Evolutionary conservation across 1,284 basidiomycete species (phyloP).

Genomic region (Athelia psychrophila): DNA sequence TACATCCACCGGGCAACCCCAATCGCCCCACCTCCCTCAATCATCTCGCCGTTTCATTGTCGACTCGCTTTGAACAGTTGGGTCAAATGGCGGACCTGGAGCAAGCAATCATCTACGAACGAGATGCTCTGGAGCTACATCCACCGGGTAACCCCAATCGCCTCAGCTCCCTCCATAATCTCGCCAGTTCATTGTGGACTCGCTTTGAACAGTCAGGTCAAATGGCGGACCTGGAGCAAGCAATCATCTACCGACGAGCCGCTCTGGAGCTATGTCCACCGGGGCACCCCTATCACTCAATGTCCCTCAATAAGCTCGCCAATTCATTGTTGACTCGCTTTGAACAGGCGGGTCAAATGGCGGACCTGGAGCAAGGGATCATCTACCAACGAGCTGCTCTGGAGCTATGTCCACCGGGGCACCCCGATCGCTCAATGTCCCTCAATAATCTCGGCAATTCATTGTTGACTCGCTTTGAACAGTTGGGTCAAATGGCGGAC

Average conservation of each 20-base stretch:
- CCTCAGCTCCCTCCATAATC: no score
- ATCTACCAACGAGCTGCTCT: not conserved
- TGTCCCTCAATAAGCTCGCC: not conserved
- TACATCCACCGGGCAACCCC: slow-evolving; percentile 7
- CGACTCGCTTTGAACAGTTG: slow-evolving; percentile 6
- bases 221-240: no score
- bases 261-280: slow-evolving; percentile 21
- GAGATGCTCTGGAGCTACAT: no score
- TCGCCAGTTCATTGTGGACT: no score
- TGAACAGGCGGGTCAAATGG: not conserved
- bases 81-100: not conserved
- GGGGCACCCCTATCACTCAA: slow-evolving; percentile 5
- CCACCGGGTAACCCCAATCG: no score
- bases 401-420: not conserved
- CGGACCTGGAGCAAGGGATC: not conserved
- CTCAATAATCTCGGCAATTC: slow-evolving; percentile 7
- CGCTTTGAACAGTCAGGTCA: no score
- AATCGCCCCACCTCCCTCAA: slow-evolving; percentile 14
- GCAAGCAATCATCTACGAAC: not conserved
- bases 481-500: no score
- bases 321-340: not conserved
- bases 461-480: no score
- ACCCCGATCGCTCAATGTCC: slow-evolving; percentile 14
- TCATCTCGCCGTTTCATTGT: not conserved
- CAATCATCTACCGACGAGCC: slow-evolving; percentile 10